Evolutionary conservation across 768 basidiomycete species (phyloP).

Genomic region (Boletus sp.): DNA sequence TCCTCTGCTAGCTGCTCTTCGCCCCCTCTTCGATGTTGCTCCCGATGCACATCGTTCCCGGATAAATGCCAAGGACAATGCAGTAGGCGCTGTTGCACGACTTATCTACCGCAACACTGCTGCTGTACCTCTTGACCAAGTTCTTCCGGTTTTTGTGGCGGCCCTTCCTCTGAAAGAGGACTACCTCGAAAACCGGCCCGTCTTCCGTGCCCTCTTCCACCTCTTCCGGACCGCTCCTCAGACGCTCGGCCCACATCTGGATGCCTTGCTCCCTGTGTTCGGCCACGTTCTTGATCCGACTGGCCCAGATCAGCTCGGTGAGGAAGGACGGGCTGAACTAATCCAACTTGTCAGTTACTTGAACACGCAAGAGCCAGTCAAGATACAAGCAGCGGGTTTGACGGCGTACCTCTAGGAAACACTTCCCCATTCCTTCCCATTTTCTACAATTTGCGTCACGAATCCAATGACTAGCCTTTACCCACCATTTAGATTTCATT

Average conservation of each 20-base stretch:
- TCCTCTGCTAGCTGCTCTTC: constrained; percentile 73
- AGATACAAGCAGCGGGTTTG: constrained; percentile 80
- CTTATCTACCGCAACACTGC: constrained; percentile 76
- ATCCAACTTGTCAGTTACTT: constrained; percentile 71
- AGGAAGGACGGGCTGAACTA: constrained; percentile 74
- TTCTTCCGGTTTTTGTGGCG: constrained; percentile 78
- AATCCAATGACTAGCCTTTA: constrained; percentile 4
- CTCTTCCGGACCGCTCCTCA: constrained; percentile 78
- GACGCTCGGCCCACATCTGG: constrained; percentile 70
- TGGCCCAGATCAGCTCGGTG: constrained; percentile 71
- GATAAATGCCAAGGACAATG: constrained; percentile 93
- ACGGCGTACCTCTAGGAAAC: constrained; percentile 46
- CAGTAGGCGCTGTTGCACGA: constrained; percentile 89
- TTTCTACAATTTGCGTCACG: neutral
- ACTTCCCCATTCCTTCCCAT: constrained; percentile 1
- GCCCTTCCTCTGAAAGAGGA: constrained; percentile 89
- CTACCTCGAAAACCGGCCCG: constrained; percentile 83
- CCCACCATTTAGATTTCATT: constrained; percentile 22
- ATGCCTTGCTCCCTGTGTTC: constrained; percentile 77
- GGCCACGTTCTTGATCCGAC: constrained; percentile 78
- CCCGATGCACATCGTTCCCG: constrained; percentile 60
- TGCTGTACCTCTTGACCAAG: constrained; percentile 86
- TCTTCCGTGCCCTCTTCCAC: constrained; percentile 87
- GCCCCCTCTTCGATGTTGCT: constrained; percentile 72
- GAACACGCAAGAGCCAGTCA: constrained; percentile 71